Evolutionary conservation across 192 early-diverging fungal species (phyloP).

Genomic region (Pecoramyces ruminantium): DNA sequence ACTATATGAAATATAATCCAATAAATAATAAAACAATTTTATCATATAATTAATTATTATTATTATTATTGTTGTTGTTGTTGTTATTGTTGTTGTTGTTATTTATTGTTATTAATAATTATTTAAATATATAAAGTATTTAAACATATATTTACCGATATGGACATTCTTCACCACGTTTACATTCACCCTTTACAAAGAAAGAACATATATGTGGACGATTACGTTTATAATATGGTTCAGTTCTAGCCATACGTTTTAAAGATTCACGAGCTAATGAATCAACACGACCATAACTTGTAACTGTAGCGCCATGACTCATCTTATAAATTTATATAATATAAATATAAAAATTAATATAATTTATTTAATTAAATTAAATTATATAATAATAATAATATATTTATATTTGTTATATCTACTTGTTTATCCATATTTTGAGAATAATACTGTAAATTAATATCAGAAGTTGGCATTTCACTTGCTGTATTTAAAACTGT

Average conservation of each 20-base stretch:
- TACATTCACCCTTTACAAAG: slow-evolving; percentile 88
- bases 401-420: too few relatives aligned
- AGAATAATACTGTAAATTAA: slow-evolving; percentile 78
- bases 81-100: too few relatives aligned
- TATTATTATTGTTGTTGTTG: too few relatives aligned
- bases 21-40: too few relatives aligned
- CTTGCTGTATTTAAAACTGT: slow-evolving; percentile 57
- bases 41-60: too few relatives aligned
- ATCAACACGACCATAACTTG: slow-evolving; percentile 41
- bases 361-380: too few relatives aligned
- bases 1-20: slow-evolving; percentile 1
- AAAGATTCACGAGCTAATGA: slow-evolving; percentile 57
- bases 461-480: slow-evolving; percentile 61
- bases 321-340: too few relatives aligned
- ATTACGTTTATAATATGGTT: slow-evolving; percentile 85
- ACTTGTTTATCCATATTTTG: slow-evolving; percentile 51
- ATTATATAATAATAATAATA: too few relatives aligned
- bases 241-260: slow-evolving; percentile 59
- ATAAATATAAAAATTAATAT: too few relatives aligned
- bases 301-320: background rate
- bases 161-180: slow-evolving; percentile 84
- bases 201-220: slow-evolving; percentile 86
- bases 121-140: too few relatives aligned
- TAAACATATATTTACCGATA: slow-evolving; percentile 31
- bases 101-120: too few relatives aligned